phyloP scores from a whole-genome alignment of 306 rosid species.

The Pueraria montana region DNA sequence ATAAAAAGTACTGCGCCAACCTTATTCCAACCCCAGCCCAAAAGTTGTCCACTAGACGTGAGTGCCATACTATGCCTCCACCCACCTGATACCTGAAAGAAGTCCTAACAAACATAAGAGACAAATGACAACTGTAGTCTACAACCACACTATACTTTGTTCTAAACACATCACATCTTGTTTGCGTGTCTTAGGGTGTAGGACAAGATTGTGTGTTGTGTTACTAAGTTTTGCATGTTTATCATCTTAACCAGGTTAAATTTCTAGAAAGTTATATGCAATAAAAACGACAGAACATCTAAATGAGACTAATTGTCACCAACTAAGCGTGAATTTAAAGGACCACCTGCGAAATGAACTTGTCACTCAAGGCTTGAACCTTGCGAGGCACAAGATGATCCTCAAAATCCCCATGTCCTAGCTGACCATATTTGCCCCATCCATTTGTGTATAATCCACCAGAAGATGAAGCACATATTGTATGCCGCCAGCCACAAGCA shows the following conservation, averaged over 20 bases:
- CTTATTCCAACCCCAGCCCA: conserved; percentile 99
- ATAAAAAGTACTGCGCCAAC: conserved; percentile 49
- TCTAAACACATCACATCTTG: neutral
- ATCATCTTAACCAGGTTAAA: conserved; percentile 18
- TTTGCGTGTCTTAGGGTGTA: neutral
- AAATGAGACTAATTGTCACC: conserved; percentile 26
- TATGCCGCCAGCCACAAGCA: conserved; percentile 99
- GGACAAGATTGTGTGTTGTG: conserved; percentile 5
- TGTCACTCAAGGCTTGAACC: conserved; percentile 70
- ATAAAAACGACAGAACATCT: conserved; percentile 19
- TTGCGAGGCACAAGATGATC: conserved; percentile 87
- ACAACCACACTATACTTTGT: conserved; percentile 8
- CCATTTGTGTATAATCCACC: conserved; percentile 84
- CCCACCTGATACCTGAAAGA: conserved; percentile 87
- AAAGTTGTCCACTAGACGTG: conserved; percentile 78
- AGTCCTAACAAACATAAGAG: conserved; percentile 44
- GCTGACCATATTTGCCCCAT: conserved; percentile 98
- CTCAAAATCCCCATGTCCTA: conserved; percentile 92
- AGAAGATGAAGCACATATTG: conserved; percentile 78
- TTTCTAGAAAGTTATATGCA: conserved; percentile 31
- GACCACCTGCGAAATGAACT: conserved; percentile 72
- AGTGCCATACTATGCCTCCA: conserved; percentile 99
- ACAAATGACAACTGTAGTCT: neutral
- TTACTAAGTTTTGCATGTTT: conserved; percentile 4
- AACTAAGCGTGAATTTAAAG: conserved; percentile 35